These are phyloP conservation scores for Fusarium sp. DNA, from an alignment of 2,329 filamentous ascomycete genomes.

Conservation along the genomic window DNA sequence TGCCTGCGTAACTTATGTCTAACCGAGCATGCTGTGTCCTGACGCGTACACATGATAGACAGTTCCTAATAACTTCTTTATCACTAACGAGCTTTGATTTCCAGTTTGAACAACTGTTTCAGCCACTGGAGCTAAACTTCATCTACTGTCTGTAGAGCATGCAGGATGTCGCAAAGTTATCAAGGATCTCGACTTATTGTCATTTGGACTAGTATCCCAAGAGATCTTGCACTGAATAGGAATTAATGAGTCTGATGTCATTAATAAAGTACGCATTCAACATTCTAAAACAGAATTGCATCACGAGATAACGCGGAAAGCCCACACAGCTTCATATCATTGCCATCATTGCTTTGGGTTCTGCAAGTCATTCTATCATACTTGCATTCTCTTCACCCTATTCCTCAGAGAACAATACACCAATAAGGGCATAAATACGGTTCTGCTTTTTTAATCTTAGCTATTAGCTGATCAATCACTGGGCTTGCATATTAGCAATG, in stretches of 20 bases:
- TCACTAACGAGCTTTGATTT: constrained; percentile 10
- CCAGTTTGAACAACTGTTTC: neutral
- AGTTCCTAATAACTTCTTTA: neutral
- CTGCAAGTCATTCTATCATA: neutral
- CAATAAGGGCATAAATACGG: neutral
- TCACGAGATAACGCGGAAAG: neutral
- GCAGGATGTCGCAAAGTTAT: neutral
- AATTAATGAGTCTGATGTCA: neutral
- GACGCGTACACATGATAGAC: neutral
- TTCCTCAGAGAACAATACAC: neutral
- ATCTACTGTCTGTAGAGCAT: neutral
- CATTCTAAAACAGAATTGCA: neutral
- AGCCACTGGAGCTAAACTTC: neutral
- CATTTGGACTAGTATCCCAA: neutral
- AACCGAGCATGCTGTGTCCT: neutral
- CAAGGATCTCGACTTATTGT: neutral
- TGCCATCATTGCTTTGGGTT: neutral
- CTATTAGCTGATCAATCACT: neutral
- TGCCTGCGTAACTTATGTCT: neutral
- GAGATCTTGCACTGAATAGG: neutral
- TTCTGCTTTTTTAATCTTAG: neutral
- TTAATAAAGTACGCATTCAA: neutral
- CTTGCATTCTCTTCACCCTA: neutral
- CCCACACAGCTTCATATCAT: neutral
- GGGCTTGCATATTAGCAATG: neutral